Conservation (phyloP, 306 rosid genomes). For the Rubus idaeus region DNA sequence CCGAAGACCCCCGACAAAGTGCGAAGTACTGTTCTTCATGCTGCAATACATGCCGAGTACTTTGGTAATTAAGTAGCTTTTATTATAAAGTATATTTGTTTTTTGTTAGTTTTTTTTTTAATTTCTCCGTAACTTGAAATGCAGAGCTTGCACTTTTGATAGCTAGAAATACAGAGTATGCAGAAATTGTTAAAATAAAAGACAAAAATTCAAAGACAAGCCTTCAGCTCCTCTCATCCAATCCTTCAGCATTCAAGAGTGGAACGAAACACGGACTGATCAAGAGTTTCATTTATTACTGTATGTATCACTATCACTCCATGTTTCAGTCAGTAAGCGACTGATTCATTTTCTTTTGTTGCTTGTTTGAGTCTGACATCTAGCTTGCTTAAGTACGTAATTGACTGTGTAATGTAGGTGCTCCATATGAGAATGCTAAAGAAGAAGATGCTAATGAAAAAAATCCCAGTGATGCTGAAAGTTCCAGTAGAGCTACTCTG, state of each 20-base stretch:
- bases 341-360: too few relatives aligned
- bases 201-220: neutral
- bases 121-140: neutral
- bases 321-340: too few relatives aligned
- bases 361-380: too few relatives aligned
- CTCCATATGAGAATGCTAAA: neutral
- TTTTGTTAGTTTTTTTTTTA: neutral
- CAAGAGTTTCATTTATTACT: constrained; percentile 5
- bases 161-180: neutral
- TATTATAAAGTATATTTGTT: too few relatives aligned
- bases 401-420: neutral
- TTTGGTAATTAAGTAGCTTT: constrained; percentile 7
- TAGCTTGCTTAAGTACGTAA: too few relatives aligned
- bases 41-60: constrained; percentile 17
- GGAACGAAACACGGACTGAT: neutral
- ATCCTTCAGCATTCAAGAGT: constrained; percentile 24
- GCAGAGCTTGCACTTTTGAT: constrained; percentile 24
- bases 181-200: neutral
- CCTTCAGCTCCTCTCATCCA: constrained; percentile 23
- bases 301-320: neutral
- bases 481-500: neutral
- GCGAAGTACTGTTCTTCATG: constrained; percentile 7
- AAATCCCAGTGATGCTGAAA: neutral
- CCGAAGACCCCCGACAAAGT: too few relatives aligned
- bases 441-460: neutral